These are phyloP conservation scores for Tetracladium marchalianum DNA, from an alignment of 495 filamentous ascomycete species.

Conservation along the genomic window DNA sequence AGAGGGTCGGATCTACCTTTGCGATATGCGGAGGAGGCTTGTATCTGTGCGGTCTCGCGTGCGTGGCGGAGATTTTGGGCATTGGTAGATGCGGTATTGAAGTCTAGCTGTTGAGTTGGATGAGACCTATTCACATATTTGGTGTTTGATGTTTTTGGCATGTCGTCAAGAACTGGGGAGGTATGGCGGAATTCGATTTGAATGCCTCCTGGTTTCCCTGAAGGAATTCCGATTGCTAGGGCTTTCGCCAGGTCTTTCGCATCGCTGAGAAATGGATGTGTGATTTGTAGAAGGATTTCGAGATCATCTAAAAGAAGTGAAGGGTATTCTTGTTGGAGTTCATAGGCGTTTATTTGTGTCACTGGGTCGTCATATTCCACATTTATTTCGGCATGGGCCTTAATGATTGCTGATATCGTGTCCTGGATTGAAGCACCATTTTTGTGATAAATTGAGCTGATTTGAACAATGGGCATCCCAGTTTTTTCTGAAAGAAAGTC, in stretches of 20 bases:
- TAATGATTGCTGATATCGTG: conserved; percentile 45
- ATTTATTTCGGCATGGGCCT: conserved; percentile 23
- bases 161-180: conserved; percentile 15
- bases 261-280: conserved; percentile 42
- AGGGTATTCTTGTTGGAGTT: conserved; percentile 45
- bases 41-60: conserved; percentile 37
- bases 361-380: conserved; percentile 27
- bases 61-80: conserved; percentile 8
- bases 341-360: conserved; percentile 35
- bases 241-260: conserved; percentile 50
- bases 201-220: conserved; percentile 7
- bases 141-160: conserved; percentile 1
- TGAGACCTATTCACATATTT: conserved; percentile 10
- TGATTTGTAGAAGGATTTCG: conserved; percentile 42
- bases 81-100: conserved; percentile 6
- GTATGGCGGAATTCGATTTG: conserved; percentile 29
- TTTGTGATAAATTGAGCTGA: conserved; percentile 52
- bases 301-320: conserved; percentile 32
- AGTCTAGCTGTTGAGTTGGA: neutral
- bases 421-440: conserved; percentile 45
- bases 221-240: conserved; percentile 2
- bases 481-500: conserved; percentile 47
- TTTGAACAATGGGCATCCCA: conserved; percentile 34
- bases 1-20: conserved; percentile 53
- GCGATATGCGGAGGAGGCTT: conserved; percentile 53